Conservation (phyloP, 2,329 filamentous ascomycete species). For the Dothideomycetes sp. region DNA sequence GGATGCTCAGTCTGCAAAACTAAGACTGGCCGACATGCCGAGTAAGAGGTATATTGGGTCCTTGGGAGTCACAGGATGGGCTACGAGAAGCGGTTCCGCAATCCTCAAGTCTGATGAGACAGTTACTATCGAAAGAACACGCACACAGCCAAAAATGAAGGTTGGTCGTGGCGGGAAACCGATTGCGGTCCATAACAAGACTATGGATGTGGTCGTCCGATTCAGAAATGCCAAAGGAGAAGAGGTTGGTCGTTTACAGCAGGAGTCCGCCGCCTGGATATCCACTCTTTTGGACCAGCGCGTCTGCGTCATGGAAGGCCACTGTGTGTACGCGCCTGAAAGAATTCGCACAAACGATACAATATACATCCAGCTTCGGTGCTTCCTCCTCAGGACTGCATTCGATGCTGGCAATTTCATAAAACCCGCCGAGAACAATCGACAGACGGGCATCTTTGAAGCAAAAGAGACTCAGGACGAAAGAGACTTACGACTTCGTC, state of each 20-base stretch:
- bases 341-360: slow-evolving; percentile 81
- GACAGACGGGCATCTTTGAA: slow-evolving; percentile 65
- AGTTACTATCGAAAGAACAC: slow-evolving; percentile 81
- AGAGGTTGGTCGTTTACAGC: slow-evolving; percentile 78
- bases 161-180: slow-evolving; percentile 26
- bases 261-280: slow-evolving; percentile 83
- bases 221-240: slow-evolving; percentile 72
- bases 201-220: slow-evolving; percentile 77
- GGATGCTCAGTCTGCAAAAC: slow-evolving; percentile 7
- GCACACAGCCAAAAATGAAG: slow-evolving; percentile 47
- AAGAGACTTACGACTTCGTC: slow-evolving; percentile 68
- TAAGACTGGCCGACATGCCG: slow-evolving; percentile 32
- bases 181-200: slow-evolving; percentile 46
- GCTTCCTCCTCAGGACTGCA: slow-evolving; percentile 61
- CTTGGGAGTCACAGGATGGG: slow-evolving; percentile 86
- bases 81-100: slow-evolving; percentile 68
- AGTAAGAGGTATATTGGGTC: slow-evolving; percentile 71
- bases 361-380: slow-evolving; percentile 78
- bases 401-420: slow-evolving; percentile 58
- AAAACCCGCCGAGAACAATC: slow-evolving; percentile 55
- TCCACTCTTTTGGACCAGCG: slow-evolving; percentile 85
- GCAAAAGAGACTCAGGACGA: slow-evolving; percentile 79
- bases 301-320: slow-evolving; percentile 76
- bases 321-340: slow-evolving; percentile 82
- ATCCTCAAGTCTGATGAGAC: slow-evolving; percentile 69